Base-by-base conservation (phyloP, 2,329 filamentous ascomycete genomes). In the Arthroderma sp. region DNA sequence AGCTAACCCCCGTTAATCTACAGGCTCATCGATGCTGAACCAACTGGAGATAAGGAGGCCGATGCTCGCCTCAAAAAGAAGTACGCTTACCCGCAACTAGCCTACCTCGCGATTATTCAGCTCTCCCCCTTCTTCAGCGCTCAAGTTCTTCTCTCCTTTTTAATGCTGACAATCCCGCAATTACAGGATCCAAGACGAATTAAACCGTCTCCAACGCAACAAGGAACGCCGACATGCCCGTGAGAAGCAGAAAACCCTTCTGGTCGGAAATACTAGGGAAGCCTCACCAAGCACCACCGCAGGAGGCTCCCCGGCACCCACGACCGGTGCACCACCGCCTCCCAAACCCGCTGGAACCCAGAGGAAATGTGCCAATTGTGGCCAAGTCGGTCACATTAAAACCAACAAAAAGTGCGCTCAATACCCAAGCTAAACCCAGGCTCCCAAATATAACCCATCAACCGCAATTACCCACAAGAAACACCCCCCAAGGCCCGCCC, bases 351-450 rank as follows among this genome's bases (percentile, higher is more conserved):
- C 69, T 32, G 71, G 71, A 38, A 81, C 78, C 7, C 72, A 74
- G 45, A 77, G 93, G 56, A 96, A 96, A 69, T 98, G 91, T 68
- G 91, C 91, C 53, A 96, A 95, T 65, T 98, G 91, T 67, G 91
- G 91, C 42, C 84, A 91, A 63, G 83, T 94, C 44, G 91, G 91
- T 30, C 91, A 98, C 60, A 98, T 98, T 72, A 95, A 95, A 68
- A 96, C 89, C 40, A 96, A 96, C 72, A 94, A 95, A 70, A 96
- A 95, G 86, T 91, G 77, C 49, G 54, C 50, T 22, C 15, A 22
- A 22, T 22, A 22, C 15, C 15, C 15, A 22, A 3, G 36, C 40
- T 36, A 22, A 22, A 22, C 15, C 15, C 15, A 22, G 15, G 15
- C 15, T 22, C 15, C 15, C 15, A 42, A 47, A 40, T 42, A 44